Evolutionary conservation across 2,329 filamentous ascomycete species (phyloP).

Genomic region (Epichloe baconii): DNA sequence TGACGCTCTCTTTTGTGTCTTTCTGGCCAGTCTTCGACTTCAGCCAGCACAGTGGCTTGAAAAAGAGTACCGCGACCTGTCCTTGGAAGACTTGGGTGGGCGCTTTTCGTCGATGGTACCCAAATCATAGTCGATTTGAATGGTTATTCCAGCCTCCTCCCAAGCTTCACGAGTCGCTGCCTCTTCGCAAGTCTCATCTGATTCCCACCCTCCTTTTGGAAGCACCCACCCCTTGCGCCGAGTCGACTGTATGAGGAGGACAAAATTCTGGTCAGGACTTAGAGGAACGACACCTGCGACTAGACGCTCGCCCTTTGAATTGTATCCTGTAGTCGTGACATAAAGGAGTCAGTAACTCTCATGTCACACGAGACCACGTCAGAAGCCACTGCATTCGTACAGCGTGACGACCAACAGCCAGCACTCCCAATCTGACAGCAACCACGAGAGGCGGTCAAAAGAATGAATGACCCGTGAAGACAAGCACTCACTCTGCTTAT

Average conservation of each 20-base stretch:
- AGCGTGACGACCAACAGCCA: slow-evolving; percentile 1
- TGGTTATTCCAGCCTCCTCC: slow-evolving; percentile 92
- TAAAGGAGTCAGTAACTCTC: slow-evolving; percentile 10
- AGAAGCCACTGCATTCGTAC: neutral
- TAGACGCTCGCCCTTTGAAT: slow-evolving; percentile 78
- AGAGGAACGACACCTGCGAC: slow-evolving; percentile 91
- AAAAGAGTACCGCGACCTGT: slow-evolving; percentile 60
- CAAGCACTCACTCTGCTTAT: slow-evolving; percentile 59
- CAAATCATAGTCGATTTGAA: slow-evolving; percentile 73
- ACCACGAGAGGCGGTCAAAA: neutral
- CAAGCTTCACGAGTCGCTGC: slow-evolving; percentile 86
- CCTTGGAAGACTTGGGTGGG: slow-evolving; percentile 58
- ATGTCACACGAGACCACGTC: slow-evolving; percentile 1
- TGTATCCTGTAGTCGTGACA: slow-evolving; percentile 58
- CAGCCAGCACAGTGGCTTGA: slow-evolving; percentile 75
- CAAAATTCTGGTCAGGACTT: slow-evolving; percentile 71
- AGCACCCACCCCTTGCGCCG: slow-evolving; percentile 89
- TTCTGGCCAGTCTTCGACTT: slow-evolving; percentile 86
- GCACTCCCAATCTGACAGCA: neutral
- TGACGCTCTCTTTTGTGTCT: slow-evolving; percentile 77
- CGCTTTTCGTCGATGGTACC: slow-evolving; percentile 77
- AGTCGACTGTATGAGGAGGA: slow-evolving; percentile 87
- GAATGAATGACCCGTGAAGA: slow-evolving; percentile 2
- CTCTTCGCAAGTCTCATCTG: slow-evolving; percentile 75
- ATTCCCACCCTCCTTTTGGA: slow-evolving; percentile 96